Evolutionary conservation across 1,284 basidiomycete genomes (phyloP).

Genomic region (Pseudozyma tsukubaensis): DNA sequence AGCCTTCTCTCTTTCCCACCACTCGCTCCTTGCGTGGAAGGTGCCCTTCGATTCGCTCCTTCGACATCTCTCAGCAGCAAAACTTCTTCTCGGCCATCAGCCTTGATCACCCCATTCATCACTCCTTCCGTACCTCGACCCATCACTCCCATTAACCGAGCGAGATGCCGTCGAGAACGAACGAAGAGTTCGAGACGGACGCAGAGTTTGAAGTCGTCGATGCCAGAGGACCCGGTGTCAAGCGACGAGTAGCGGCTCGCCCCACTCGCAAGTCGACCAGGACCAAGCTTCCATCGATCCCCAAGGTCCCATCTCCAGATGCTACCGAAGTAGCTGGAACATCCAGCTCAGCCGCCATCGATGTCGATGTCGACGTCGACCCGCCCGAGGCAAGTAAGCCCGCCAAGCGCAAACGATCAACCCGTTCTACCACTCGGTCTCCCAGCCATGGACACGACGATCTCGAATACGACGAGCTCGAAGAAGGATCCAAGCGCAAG

Average conservation of each 20-base stretch:
- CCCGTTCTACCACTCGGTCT: slow-evolving; percentile 9
- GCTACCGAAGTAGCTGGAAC: neutral
- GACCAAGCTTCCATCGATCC: slow-evolving; percentile 28
- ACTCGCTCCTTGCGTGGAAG: too few species aligned
- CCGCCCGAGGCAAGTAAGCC: neutral
- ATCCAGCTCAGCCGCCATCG: neutral
- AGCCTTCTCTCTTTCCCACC: too few species aligned
- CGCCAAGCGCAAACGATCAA: slow-evolving; percentile 17
- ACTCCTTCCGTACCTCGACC: neutral
- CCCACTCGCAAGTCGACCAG: slow-evolving; percentile 10
- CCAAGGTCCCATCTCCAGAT: slow-evolving; percentile 7
- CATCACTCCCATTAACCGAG: neutral
- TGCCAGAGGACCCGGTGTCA: slow-evolving; percentile 9
- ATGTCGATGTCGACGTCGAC: neutral
- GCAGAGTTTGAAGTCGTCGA: slow-evolving; percentile 14
- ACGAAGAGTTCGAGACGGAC: too few species aligned
- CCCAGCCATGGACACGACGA: neutral
- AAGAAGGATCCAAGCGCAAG: slow-evolving; percentile 22
- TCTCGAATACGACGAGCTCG: slow-evolving; percentile 33
- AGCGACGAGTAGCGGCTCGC: neutral
- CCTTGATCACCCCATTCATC: too few species aligned
- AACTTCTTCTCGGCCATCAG: too few species aligned
- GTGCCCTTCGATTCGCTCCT: too few species aligned
- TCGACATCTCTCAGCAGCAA: too few species aligned
- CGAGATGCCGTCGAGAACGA: too few species aligned